Evolutionary conservation across 2,329 filamentous ascomycete species (phyloP).

Genomic region (Helotiales sp.): DNA sequence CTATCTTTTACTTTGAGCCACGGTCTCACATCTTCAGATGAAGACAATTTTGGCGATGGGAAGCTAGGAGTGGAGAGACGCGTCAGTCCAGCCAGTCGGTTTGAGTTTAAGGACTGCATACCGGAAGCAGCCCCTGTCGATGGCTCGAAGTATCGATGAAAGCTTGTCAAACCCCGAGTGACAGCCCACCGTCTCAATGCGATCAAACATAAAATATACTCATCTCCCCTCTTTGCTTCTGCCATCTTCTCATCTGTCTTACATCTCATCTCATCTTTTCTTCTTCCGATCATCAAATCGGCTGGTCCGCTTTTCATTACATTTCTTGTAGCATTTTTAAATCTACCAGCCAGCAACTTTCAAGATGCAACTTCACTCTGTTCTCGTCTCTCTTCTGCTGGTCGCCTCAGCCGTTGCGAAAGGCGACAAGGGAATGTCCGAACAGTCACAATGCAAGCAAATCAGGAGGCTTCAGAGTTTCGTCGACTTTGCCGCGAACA

Average conservation of each 20-base stretch:
- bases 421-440: slow-evolving; percentile 37
- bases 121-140: background rate
- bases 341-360: slow-evolving; percentile 15
- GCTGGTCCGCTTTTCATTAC: slow-evolving; percentile 21
- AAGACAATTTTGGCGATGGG: background rate
- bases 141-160: background rate
- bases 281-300: slow-evolving; percentile 10
- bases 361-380: slow-evolving; percentile 36
- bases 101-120: background rate
- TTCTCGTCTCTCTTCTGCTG: slow-evolving; percentile 36
- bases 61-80: background rate
- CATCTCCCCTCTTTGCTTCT: background rate
- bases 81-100: slow-evolving; percentile 2
- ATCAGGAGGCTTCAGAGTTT: slow-evolving; percentile 42
- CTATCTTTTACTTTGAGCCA: background rate
- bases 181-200: slow-evolving; percentile 9
- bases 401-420: slow-evolving; percentile 39
- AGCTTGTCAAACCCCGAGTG: slow-evolving; percentile 21
- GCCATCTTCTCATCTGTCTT: background rate
- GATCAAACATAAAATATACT: slow-evolving; percentile 8
- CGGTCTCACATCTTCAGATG: slow-evolving; percentile 1
- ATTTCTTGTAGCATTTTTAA: background rate
- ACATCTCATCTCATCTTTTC: background rate
- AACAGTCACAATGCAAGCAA: slow-evolving; percentile 41
- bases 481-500: slow-evolving; percentile 45